Percentiles rank a stretch among this genome's conserved stretches.
phyloP scores from a whole-genome alignment of 164 flowering plant genomes.

The Cinnamomum chago region DNA sequence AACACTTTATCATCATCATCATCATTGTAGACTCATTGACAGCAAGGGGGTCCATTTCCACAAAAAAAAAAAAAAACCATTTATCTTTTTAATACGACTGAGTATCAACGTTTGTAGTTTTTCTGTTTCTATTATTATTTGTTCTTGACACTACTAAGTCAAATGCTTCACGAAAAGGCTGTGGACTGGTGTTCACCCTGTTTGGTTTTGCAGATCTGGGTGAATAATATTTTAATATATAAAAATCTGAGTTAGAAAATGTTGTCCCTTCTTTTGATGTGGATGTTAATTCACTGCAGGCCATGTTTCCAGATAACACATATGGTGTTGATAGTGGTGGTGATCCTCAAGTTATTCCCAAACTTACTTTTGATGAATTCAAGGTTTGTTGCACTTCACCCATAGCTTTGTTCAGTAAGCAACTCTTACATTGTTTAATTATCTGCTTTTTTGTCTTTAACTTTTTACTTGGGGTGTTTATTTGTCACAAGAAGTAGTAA shows the following conservation, averaged over 20 bases:
- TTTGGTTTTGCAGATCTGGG: neutral
- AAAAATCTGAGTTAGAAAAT: neutral
- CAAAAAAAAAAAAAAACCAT: too few relatives aligned
- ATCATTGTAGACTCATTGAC: too few relatives aligned
- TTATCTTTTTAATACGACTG: too few relatives aligned
- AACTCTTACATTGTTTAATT: too few relatives aligned
- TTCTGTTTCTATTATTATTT: too few relatives aligned
- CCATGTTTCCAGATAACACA: conserved; percentile 86
- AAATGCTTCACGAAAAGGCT: conserved; percentile 2
- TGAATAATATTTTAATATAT: neutral
- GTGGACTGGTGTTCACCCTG: neutral
- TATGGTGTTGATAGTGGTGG: conserved; percentile 99
- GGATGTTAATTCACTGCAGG: conserved; percentile 36
- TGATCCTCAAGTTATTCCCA: conserved; percentile 90
- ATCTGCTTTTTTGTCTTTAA: too few relatives aligned
- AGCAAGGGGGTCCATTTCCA: too few relatives aligned
- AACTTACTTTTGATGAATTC: conserved; percentile 88
- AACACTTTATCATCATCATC: too few relatives aligned
- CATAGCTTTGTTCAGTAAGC: neutral
- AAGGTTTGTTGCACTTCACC: conserved; percentile 50
- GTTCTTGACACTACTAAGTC: too few relatives aligned
- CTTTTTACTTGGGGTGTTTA: too few relatives aligned
- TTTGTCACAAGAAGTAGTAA: too few relatives aligned
- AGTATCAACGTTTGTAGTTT: too few relatives aligned
- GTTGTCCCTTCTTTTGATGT: conserved; percentile 3